Conservation (phyloP, 768 basidiomycete genomes). For the Leccinellum rugosiceps region DNA sequence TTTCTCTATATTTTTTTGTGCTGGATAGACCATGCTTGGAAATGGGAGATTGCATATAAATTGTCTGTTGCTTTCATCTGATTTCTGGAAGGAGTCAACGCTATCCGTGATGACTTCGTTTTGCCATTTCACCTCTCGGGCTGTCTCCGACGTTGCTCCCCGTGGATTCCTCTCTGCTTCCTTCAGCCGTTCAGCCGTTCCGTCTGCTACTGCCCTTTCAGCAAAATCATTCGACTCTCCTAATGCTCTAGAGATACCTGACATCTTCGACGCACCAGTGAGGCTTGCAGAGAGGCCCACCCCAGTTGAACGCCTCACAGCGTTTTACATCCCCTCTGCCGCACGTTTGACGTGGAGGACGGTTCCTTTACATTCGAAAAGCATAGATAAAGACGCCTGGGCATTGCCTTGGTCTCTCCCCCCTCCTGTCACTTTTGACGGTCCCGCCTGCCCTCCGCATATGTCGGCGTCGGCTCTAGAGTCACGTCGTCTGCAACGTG, state of each 20-base stretch:
- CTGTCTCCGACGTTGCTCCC: conserved; percentile 6
- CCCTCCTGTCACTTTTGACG: conserved; percentile 46
- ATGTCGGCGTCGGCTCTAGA: conserved; percentile 13
- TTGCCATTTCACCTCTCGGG: conserved; percentile 4
- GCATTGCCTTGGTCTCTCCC: conserved; percentile 36
- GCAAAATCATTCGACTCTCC: conserved; percentile 2
- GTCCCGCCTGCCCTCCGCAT: conserved; percentile 40
- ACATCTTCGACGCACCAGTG: conserved; percentile 51
- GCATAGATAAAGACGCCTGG: conserved; percentile 6
- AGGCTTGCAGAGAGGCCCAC: conserved; percentile 36
- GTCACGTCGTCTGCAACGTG: conserved; percentile 12
- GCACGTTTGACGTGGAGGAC: conserved; percentile 7
- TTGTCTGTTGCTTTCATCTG: neutral
- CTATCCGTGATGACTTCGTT: conserved; percentile 16
- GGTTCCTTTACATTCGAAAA: conserved; percentile 2
- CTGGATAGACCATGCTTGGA: neutral
- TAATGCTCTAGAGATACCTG: conserved; percentile 38
- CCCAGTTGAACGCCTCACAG: conserved; percentile 18
- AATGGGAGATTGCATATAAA: conserved; percentile 18
- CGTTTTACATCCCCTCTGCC: conserved; percentile 1
- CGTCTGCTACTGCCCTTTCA: conserved; percentile 7
- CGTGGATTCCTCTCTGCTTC: conserved; percentile 10
- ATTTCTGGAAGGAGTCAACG: neutral
- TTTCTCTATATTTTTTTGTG: neutral
- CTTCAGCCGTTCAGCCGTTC: conserved; percentile 14